phyloP scores from a whole-genome alignment of 352 stramenopile species.

The Proteromonas lacertae region DNA sequence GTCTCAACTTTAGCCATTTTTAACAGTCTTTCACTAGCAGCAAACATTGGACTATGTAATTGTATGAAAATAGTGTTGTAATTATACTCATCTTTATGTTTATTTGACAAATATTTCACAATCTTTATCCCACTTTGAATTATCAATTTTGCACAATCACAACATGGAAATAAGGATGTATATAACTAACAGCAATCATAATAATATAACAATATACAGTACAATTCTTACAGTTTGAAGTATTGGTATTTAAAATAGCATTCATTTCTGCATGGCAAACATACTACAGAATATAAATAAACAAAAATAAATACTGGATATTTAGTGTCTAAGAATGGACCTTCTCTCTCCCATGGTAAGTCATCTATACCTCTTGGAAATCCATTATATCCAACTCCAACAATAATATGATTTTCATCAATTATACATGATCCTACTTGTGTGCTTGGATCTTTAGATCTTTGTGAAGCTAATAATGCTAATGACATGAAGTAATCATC shows the following conservation, averaged over 20 bases:
- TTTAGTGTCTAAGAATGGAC: slow-evolving; percentile 51
- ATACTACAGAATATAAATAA: slow-evolving; percentile 15
- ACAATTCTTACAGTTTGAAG: slow-evolving; percentile 49
- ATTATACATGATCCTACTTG: slow-evolving; percentile 86
- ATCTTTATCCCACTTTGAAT: slow-evolving; percentile 79
- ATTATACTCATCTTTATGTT: slow-evolving; percentile 13
- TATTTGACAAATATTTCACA: slow-evolving; percentile 80
- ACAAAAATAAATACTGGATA: slow-evolving; percentile 25
- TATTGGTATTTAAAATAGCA: slow-evolving; percentile 92
- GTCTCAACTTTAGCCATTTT: too few relatives aligned
- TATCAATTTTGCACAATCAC: slow-evolving; percentile 93
- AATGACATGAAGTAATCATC: slow-evolving; percentile 97
- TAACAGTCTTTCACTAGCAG: too few relatives aligned
- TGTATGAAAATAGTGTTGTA: too few relatives aligned
- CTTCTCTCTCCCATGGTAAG: slow-evolving; percentile 58
- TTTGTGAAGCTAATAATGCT: slow-evolving; percentile 85
- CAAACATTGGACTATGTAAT: too few relatives aligned
- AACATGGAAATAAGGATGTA: slow-evolving; percentile 87
- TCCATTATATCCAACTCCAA: slow-evolving; percentile 93
- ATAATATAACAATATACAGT: slow-evolving; percentile 16
- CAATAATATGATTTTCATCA: slow-evolving; percentile 65
- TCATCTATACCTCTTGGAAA: slow-evolving; percentile 75
- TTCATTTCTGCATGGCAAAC: slow-evolving; percentile 96
- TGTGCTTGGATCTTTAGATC: slow-evolving; percentile 93
- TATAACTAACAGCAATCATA: slow-evolving; percentile 33